Base-by-base conservation (phyloP, 768 basidiomycete genomes). In the Suillus sp. region DNA sequence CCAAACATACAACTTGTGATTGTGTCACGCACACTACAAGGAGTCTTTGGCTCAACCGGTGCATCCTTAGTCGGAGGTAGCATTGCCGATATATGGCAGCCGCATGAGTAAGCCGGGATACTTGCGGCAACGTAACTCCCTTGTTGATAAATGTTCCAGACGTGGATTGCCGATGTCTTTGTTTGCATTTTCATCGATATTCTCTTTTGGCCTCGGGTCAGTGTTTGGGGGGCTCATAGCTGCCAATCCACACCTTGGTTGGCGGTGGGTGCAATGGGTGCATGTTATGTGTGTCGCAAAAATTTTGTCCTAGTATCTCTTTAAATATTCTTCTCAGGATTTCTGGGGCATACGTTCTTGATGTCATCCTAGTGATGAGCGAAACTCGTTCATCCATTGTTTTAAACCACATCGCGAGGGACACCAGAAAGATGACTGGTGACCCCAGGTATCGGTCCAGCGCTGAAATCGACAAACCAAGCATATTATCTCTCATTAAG, bases 201-300 rank as follows among this genome's bases (percentile, higher is more conserved):
- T 79, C 3, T 86, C 83, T 0, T 85, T 84, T 1, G 88, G 85
- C 0, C 47, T 91, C 1, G 90, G 87, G 8, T 85, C 90, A 2
- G 72, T 88, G 0, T 72, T 80, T 11, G 83, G 84, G 34, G 86
- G 86, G 25, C 88, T 85, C 83, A 79, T 89, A 34, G 86, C 89
- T 66, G 78, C 83, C 65, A 83, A 84, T 63, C 75, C 78, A 0
- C 76, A 75, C 32, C 72, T 91, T 4, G 79, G 79, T 66, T 92
- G 91, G 89, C 78, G 89, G 18, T 92, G 90, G 89, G 89, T 93
- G 27, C 84, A 90, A 70, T 93, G 90, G 90, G 79, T 91, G 6
- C 84, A 86, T 64, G 76, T 85, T 66, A 90, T 87, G 86, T 84
- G 43, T 43, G 55, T 48, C 50, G 13, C 60, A 59, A 38, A 40